phyloP scores from a whole-genome alignment of 495 filamentous ascomycete genomes.

The Aspergillus hancockii region DNA sequence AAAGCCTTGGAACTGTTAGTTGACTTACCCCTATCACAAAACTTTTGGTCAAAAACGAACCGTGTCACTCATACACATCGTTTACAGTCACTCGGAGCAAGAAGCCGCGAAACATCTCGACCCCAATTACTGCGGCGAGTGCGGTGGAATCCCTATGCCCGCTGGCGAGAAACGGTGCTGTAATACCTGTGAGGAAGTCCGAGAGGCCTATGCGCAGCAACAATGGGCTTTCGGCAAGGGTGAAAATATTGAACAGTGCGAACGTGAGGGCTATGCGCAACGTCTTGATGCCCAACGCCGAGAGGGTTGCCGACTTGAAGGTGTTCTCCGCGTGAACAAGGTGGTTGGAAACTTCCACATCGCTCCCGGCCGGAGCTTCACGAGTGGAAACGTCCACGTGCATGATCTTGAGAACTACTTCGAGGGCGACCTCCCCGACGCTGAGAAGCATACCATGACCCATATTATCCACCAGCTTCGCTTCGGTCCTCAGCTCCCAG shows the following conservation, averaged over 20 bases:
- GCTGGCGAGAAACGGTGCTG: conserved; percentile 80
- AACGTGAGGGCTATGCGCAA: conserved; percentile 89
- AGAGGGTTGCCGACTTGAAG: conserved; percentile 95
- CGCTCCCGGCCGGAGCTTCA: conserved; percentile 91
- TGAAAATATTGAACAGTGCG: conserved; percentile 92
- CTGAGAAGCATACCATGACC: conserved; percentile 78
- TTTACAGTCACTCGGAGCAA: conserved; percentile 59
- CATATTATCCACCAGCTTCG: conserved; percentile 88
- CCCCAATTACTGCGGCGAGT: conserved; percentile 90
- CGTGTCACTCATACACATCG: not conserved
- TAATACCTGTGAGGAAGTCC: conserved; percentile 94
- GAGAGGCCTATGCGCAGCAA: conserved; percentile 84
- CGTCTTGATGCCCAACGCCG: conserved; percentile 80
- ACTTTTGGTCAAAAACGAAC: not conserved
- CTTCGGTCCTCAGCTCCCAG: conserved; percentile 90
- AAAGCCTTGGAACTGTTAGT: conserved; percentile 73
- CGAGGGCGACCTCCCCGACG: conserved; percentile 51
- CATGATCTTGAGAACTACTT: conserved; percentile 96
- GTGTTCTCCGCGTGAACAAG: conserved; percentile 92
- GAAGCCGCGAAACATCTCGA: conserved; percentile 79
- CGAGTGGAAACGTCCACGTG: conserved; percentile 91
- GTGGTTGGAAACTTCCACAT: conserved; percentile 99
- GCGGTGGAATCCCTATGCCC: conserved; percentile 81
- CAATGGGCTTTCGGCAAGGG: conserved; percentile 94
- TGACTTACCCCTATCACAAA: not conserved